Conservation (phyloP, 371 early-diverging fungal species). For the Mortierella sp. region DNA sequence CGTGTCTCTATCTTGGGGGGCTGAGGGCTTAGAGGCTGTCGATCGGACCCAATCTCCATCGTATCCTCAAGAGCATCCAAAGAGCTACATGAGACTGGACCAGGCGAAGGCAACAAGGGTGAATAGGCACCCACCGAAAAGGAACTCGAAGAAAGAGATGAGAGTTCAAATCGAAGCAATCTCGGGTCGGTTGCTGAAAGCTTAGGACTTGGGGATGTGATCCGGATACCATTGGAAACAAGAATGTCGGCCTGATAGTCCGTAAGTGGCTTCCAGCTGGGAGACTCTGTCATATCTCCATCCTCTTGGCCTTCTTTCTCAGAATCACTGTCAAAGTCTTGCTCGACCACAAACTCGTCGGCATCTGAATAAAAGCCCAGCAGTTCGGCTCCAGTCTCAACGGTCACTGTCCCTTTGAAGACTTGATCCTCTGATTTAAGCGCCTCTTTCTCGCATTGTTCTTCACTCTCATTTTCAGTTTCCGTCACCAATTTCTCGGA, state of each 20-base stretch:
- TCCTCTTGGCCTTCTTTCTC: not conserved
- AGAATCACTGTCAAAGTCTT: not conserved
- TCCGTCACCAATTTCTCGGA: too few relatives aligned
- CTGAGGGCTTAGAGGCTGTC: too few relatives aligned
- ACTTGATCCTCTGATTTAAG: not conserved
- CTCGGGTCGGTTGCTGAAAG: not conserved
- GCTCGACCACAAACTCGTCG: not conserved
- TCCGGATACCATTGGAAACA: not conserved
- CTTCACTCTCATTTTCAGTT: too few relatives aligned
- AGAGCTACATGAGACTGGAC: too few relatives aligned
- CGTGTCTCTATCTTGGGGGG: too few relatives aligned
- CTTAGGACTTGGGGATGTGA: not conserved
- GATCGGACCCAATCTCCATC: too few relatives aligned
- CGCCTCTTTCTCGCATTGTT: too few relatives aligned
- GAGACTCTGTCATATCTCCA: not conserved
- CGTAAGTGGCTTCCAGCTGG: not conserved
- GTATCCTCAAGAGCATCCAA: too few relatives aligned
- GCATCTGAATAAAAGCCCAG: too few relatives aligned
- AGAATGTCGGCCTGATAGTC: not conserved
- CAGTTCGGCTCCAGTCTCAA: not conserved
- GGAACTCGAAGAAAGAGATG: not conserved
- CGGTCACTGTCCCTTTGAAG: not conserved
- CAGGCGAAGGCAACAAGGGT: too few relatives aligned
- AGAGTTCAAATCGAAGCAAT: not conserved
- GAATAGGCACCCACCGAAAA: too few relatives aligned